Base-by-base conservation (phyloP, 164 flowering plant genomes). In the Chimonanthus salicifolius region DNA sequence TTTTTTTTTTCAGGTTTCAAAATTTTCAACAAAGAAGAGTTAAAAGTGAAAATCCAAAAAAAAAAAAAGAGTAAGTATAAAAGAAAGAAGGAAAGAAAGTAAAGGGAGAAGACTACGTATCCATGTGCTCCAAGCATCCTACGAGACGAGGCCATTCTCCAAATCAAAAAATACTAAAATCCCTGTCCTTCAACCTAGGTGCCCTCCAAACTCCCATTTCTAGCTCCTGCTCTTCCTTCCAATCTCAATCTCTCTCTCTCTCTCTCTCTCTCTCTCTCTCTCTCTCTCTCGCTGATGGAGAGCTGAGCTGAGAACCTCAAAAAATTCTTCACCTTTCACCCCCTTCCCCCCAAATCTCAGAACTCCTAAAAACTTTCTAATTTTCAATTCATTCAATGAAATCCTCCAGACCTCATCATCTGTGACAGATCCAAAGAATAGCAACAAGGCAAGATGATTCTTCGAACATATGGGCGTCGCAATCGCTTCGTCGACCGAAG, bases 401-500 rank as follows among this genome's bases (percentile, higher is more conserved):
- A 63, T 2, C 21, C 43, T 18, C 6, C 6, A 20, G 7, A 5
- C 18, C 44, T 21, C n/a, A 6, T 44, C 60, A 54, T 3, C 60
- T 66, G 16, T 66, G 48, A 15, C 33, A 45, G 68, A 18, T 66
- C 47, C 47, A 45, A 66, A 66, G 47, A 18, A 44, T 10, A 45
- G 7, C 43, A 51, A 4, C 21, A 46, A 10, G 7, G 3, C 67
- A 78, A 64, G 60, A 94, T 94, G 99, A 91, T 94, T 20, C 94
- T 90, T 16, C 78, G 99, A 49, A 91, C 91, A 1, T 92, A 94
- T 88, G 92, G 88, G 15, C 91, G 98, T 15, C 87, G 99, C 49
- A 87, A 75, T 70, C 82, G 90, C 3, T 85, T 87, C 71, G 63
- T 86, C 1, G 47, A 78, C 15, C 69, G 86, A 63, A 80, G 75